phyloP scores from a whole-genome alignment of 108 stramenopile genomes.

The Nitzschia palea region DNA sequence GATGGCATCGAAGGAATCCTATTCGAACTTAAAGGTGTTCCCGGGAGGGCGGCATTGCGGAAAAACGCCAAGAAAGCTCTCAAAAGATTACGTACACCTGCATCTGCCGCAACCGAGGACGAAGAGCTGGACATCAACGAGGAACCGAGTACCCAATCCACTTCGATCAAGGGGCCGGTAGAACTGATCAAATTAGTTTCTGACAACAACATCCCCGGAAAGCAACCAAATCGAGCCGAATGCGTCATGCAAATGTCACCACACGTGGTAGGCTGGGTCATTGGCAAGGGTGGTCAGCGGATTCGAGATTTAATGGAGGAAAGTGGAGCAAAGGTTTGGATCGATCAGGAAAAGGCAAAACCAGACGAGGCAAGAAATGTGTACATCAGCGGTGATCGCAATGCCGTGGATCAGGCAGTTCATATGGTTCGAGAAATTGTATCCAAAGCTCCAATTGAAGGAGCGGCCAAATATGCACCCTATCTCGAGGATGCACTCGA shows the following conservation, averaged over 20 bases:
- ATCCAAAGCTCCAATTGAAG: conserved; percentile 64
- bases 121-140: conserved; percentile 17
- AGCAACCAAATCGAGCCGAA: conserved; percentile 18
- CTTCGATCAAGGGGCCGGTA: neutral
- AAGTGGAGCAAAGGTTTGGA: conserved; percentile 89
- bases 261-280: conserved; percentile 85
- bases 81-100: conserved; percentile 55
- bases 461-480: conserved; percentile 17
- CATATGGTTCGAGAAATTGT: conserved; percentile 77
- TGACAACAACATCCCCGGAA: neutral
- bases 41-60: conserved; percentile 77
- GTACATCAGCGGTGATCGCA: conserved; percentile 81
- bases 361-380: conserved; percentile 74
- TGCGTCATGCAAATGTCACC: conserved; percentile 43
- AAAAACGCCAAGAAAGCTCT: conserved; percentile 92
- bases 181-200: conserved; percentile 27
- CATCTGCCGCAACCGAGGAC: conserved; percentile 17
- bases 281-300: conserved; percentile 85
- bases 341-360: conserved; percentile 86
- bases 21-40: conserved; percentile 75
- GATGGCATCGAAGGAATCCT: conserved; percentile 78
- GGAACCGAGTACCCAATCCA: neutral
- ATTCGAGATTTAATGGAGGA: conserved; percentile 92
- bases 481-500: neutral
- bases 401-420: conserved; percentile 72